Evolutionary conservation across 2,329 filamentous ascomycete genomes (phyloP).

Genomic region (Cryphonectria carpinicola): DNA sequence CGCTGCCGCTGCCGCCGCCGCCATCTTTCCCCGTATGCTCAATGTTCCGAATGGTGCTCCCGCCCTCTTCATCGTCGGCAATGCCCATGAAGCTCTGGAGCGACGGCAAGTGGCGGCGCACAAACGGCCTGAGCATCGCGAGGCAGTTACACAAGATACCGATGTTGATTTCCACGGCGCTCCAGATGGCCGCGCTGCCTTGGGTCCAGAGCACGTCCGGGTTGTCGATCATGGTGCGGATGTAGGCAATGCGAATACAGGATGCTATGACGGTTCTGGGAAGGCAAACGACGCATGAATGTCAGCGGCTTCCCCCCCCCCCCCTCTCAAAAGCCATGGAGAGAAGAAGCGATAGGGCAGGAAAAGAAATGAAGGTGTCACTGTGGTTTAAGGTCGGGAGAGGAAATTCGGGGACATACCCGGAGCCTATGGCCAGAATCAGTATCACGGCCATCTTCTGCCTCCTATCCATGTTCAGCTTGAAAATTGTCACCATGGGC

Average conservation of each 20-base stretch:
- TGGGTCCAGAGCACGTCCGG: slow-evolving; percentile 40
- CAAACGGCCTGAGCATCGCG: slow-evolving; percentile 34
- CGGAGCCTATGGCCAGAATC: slow-evolving; percentile 50
- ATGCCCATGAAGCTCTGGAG: slow-evolving; percentile 27
- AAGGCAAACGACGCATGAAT: neutral
- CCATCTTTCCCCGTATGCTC: neutral
- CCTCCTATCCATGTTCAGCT: slow-evolving; percentile 45
- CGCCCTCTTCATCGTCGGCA: slow-evolving; percentile 2
- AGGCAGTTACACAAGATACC: slow-evolving; percentile 37
- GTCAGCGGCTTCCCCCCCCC: too few species aligned
- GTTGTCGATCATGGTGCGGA: slow-evolving; percentile 35
- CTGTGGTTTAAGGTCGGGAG: neutral
- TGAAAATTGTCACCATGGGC: slow-evolving; percentile 47
- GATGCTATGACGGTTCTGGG: slow-evolving; percentile 34
- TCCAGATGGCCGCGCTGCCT: slow-evolving; percentile 35
- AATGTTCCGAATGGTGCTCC: neutral
- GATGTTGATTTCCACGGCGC: slow-evolving; percentile 42
- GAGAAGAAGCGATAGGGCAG: too few species aligned
- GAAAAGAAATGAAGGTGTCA: neutral
- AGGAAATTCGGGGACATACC: slow-evolving; percentile 34
- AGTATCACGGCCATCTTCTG: slow-evolving; percentile 47
- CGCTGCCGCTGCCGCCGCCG: neutral
- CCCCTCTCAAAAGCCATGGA: too few species aligned
- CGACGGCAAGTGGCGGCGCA: slow-evolving; percentile 31
- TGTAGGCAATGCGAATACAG: slow-evolving; percentile 35